Conservation (phyloP, 2,329 filamentous ascomycete genomes). For the Graphilbum fragrans region DNA sequence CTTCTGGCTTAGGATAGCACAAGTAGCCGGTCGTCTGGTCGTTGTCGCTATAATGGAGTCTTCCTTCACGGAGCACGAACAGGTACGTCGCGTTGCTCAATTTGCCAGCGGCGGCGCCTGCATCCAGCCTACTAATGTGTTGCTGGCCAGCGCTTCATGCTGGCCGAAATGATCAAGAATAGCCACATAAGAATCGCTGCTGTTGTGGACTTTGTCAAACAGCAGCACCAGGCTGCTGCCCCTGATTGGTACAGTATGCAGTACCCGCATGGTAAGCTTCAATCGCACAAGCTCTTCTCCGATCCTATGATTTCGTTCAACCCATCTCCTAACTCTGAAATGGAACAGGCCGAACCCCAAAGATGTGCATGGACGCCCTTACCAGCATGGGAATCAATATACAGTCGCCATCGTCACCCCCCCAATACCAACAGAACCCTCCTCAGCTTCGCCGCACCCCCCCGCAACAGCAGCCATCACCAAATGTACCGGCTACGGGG, state of each 20-base stretch:
- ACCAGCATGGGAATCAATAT: conserved; percentile 14
- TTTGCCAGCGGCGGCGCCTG: conserved; percentile 3
- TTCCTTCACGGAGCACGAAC: conserved; percentile 37
- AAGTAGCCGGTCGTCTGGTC: conserved; percentile 4
- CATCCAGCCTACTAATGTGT: not conserved
- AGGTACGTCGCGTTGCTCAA: conserved; percentile 34
- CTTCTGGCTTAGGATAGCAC: conserved; percentile 10
- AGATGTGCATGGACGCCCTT: conserved; percentile 20
- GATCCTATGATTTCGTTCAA: not conserved
- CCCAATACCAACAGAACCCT: not conserved
- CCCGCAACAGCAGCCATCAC: not conserved
- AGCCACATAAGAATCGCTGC: conserved; percentile 34
- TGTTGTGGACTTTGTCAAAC: conserved; percentile 34
- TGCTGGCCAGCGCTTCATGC: conserved; percentile 39
- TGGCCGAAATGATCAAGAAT: conserved; percentile 45
- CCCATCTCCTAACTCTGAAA: conserved; percentile 1
- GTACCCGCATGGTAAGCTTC: conserved; percentile 18
- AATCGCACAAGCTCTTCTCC: not conserved
- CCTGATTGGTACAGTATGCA: conserved; percentile 23
- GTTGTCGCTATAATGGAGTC: conserved; percentile 23
- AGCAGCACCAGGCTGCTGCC: conserved; percentile 10
- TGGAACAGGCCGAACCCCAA: conserved; percentile 20
- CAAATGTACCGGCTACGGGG: not conserved
- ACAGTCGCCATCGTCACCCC: not conserved
- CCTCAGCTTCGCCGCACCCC: conserved; percentile 10